A percentile compares a stretch with the other conserved stretches of the same genome.
Conservation (phyloP, 371 early-diverging fungal genomes). For the Mortierella sp. region DNA sequence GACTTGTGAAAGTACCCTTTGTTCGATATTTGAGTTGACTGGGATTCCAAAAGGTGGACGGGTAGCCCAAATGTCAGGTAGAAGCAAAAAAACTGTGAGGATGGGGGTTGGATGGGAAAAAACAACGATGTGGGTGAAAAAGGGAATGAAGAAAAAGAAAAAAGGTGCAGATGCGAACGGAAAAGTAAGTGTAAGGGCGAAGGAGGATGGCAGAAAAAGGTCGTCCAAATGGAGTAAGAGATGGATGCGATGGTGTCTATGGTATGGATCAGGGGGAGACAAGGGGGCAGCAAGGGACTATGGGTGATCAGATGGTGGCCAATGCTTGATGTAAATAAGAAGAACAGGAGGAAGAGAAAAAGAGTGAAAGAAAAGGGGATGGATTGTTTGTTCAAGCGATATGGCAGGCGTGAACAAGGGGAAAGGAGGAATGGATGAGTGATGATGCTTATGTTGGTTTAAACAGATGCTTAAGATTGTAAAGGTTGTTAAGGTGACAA, state of each 20-base stretch:
- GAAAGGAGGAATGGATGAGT: neutral
- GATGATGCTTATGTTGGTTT: neutral
- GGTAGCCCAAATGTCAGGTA: neutral
- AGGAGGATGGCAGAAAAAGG: neutral
- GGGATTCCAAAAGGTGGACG: neutral
- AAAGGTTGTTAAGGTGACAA: neutral
- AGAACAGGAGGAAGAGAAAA: neutral
- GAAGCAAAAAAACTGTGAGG: too few species aligned
- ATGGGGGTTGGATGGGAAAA: neutral
- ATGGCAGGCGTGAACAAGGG: neutral
- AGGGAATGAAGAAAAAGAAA: neutral
- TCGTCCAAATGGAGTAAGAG: neutral
- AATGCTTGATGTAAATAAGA: neutral
- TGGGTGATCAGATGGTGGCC: neutral
- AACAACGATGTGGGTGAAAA: neutral
- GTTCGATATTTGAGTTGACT: neutral
- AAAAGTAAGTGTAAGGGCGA: neutral
- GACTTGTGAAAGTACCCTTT: neutral
- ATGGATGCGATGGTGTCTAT: neutral
- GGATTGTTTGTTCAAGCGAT: neutral
- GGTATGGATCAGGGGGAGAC: neutral
- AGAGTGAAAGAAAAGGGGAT: neutral
- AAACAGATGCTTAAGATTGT: neutral
- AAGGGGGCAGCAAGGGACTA: neutral
- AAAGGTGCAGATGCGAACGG: conserved; percentile 6